Conservation (phyloP, 371 early-diverging fungal species). For the Syncephalastrum sp. region DNA sequence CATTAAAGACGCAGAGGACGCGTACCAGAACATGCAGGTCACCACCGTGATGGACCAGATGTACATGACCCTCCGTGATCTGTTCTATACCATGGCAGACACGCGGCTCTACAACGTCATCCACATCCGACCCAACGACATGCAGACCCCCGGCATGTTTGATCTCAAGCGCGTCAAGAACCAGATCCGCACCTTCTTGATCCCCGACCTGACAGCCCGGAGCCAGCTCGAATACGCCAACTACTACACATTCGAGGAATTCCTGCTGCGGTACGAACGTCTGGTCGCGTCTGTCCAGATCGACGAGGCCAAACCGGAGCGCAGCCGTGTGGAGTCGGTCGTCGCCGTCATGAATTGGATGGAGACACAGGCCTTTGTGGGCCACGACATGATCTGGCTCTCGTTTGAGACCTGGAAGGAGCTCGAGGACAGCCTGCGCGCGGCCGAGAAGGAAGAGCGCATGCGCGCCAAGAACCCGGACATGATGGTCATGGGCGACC, state of each 20-base stretch:
- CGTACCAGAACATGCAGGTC: slow-evolving; percentile 51
- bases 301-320: slow-evolving; percentile 33
- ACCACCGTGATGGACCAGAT: slow-evolving; percentile 71
- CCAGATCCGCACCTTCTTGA: slow-evolving; percentile 63
- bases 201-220: slow-evolving; percentile 63
- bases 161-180: slow-evolving; percentile 58
- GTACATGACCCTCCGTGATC: slow-evolving; percentile 63
- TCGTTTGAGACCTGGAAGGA: slow-evolving; percentile 75
- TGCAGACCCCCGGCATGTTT: slow-evolving; percentile 54
- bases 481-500: slow-evolving; percentile 8
- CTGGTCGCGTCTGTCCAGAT: slow-evolving; percentile 37
- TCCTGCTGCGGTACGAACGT: slow-evolving; percentile 60
- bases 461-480: slow-evolving; percentile 39
- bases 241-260: slow-evolving; percentile 61
- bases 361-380: slow-evolving; percentile 44
- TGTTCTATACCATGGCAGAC: slow-evolving; percentile 69
- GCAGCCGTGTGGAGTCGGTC: slow-evolving; percentile 41
- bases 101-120: slow-evolving; percentile 87
- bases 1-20: slow-evolving; percentile 47
- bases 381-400: slow-evolving; percentile 66
- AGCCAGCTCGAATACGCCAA: slow-evolving; percentile 60
- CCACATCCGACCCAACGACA: slow-evolving; percentile 80
- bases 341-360: slow-evolving; percentile 50
- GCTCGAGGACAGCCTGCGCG: slow-evolving; percentile 75
- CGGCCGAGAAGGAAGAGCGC: slow-evolving; percentile 70